Evolutionary conservation across 208 protist genomes (phyloP), one percentile per base, ranked within the genome.

Genomic region (Jaenimonas drosophilae): DNA sequence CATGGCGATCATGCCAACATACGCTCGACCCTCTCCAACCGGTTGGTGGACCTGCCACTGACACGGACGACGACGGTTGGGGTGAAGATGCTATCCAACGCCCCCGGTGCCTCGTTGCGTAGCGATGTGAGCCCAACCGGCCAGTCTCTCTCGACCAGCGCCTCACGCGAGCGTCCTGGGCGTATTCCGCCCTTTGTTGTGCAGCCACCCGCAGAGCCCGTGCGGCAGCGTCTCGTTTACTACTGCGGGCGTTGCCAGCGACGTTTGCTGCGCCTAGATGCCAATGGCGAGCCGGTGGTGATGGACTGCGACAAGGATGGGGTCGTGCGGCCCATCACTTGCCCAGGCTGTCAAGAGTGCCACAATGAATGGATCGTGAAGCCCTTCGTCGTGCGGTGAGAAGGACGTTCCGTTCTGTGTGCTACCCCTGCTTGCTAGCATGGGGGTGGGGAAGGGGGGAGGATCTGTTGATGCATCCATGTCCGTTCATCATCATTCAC

Each of bases 1-100:
- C 54, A 78, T 39, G 79, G 79, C 26, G 65, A 86, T 49, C 76
- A 93, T 44, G 59, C 67, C 19, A 89, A 89, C 55, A 54, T 93
- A 12, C 76, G 68, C 17, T 81, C 74, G 1, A 71, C 59, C 34
- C 59, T 84, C 6, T 81, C 82, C n/a, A 91, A 87, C 44, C 73
- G 67, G 23, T 83, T 80, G 46, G 45, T 73, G n/a, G 33, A 38
- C 27, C 33, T 20, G 24, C 19, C 36, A 20, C 16, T 2, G 32
- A 32, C 34, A 17, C 19, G 1, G 9, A 26, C 1, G 43, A 41
- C 25, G 33, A 23, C 4, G 23, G 6, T 1, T 19, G 39, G 25
- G 24, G 24, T 19, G 17, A 39, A 43, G 31, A 43, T n/a, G 17
- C 38, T 16, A 30, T 49, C 14, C 16, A 7, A 4, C 40, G 33